phyloP scores from a whole-genome alignment of 2,329 filamentous ascomycete genomes.

The Exophiala viscosa region DNA sequence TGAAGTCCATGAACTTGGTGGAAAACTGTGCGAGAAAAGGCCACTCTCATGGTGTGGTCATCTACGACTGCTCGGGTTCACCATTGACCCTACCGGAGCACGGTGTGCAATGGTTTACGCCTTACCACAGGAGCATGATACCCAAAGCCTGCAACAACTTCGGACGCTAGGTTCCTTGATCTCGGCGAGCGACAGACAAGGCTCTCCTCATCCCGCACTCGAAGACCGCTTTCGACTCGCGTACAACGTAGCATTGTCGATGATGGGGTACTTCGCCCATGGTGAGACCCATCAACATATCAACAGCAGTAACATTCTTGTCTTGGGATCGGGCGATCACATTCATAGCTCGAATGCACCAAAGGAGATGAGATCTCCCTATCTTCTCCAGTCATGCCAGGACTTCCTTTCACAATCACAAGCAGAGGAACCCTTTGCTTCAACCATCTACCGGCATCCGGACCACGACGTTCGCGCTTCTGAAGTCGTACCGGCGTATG shows the following conservation, averaged over 20 bases:
- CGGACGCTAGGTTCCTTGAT: slow-evolving; percentile 26
- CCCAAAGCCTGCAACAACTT: slow-evolving; percentile 22
- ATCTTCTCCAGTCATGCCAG: slow-evolving; percentile 27
- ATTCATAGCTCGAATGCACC: slow-evolving; percentile 31
- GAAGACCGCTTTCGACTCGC: slow-evolving; percentile 62
- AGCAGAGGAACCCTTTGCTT: slow-evolving; percentile 40
- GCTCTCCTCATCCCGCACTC: slow-evolving; percentile 42
- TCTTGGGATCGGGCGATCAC: slow-evolving; percentile 40
- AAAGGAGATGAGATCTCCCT: slow-evolving; percentile 31
- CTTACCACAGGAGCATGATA: slow-evolving; percentile 24
- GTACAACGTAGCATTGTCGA: slow-evolving; percentile 55
- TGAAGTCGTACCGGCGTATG: slow-evolving; percentile 38
- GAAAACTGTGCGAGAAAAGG: slow-evolving; percentile 20
- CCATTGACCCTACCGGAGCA: slow-evolving; percentile 23
- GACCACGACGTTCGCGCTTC: slow-evolving; percentile 32
- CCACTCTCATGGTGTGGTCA: slow-evolving; percentile 27
- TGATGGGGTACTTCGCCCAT: slow-evolving; percentile 55
- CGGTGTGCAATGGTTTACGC: slow-evolving; percentile 29
- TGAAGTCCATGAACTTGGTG: slow-evolving; percentile 24
- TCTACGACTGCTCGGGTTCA: slow-evolving; percentile 42
- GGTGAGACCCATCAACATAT: slow-evolving; percentile 60
- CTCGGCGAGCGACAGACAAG: slow-evolving; percentile 31
- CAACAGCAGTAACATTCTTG: slow-evolving; percentile 62
- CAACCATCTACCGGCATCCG: slow-evolving; percentile 61
- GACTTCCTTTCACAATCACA: slow-evolving; percentile 23